Evolutionary conservation across 2,329 filamentous ascomycete species (phyloP), one percentile per base, ranked within the genome.

Genomic region (Trichoderma pleuroti): DNA sequence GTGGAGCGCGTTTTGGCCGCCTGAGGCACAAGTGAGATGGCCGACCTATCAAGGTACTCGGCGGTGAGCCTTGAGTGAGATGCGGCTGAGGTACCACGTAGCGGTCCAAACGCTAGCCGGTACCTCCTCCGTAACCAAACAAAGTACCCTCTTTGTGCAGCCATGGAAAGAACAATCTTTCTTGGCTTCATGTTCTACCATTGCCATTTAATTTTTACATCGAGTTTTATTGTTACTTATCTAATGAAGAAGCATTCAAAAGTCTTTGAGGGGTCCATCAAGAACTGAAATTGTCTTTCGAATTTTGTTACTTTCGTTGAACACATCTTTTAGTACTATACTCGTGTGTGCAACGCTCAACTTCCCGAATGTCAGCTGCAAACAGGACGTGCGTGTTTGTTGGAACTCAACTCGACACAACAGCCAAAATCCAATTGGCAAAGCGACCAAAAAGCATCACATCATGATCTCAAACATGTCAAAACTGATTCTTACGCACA

Each of bases 1-100:
- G 74, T 75, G 46, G 76, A 72, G 68, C 72, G 70, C 68, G 70
- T 64, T 28, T 73, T 30, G 9, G 36, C 7, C 72, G 76, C 74
- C 76, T 78, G n/a, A 76, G 76, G 75, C 74, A 30, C 0, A 61
- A 61, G 56, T 30, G 39, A 61, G 16, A 30, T 36, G 24, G 4
- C 30, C 10, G 26, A 42, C 39, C 56, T 52, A 60, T 68, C 56
- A 21, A 42, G 59, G 67, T 63, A 30, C 59, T 18, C n/a, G 56
- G 6, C 16, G 16, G 39, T 61, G 66, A 68, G 10, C 11, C 42
- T 26, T 46, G 68, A 9, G 66, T 26, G 56, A 60, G 28, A 68
- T 61, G 39, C 12, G 28, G 14, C n/a, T 26, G 28, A 68, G 42
- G 66, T 68, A 61, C 66, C 39, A 9, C 54, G 7, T 28, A 1